phyloP scores from a whole-genome alignment of 306 rosid genomes.

The Arachis hypogaea region DNA sequence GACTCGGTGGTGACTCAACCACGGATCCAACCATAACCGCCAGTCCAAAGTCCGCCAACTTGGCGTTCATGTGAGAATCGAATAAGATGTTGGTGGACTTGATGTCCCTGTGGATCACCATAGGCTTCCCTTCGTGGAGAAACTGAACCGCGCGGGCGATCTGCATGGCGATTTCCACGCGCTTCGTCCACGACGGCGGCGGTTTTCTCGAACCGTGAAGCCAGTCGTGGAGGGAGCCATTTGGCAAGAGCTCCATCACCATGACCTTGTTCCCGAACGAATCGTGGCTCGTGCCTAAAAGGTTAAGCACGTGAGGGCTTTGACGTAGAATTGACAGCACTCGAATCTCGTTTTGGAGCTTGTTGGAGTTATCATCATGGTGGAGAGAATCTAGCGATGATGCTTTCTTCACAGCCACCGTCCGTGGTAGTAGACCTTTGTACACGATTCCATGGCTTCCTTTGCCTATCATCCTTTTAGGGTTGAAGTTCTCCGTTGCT shows the following conservation, averaged over 20 bases:
- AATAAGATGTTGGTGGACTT: slow-evolving; percentile 61
- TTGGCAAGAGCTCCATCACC: slow-evolving; percentile 62
- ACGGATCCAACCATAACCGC: slow-evolving; percentile 30
- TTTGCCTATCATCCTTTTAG: slow-evolving; percentile 50
- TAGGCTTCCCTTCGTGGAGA: slow-evolving; percentile 52
- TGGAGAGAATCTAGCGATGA: slow-evolving; percentile 3
- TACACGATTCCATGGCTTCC: slow-evolving; percentile 69
- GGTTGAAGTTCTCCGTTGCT: slow-evolving; percentile 55
- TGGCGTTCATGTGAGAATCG: slow-evolving; percentile 52
- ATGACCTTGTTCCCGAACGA: slow-evolving; percentile 36
- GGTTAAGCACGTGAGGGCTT: slow-evolving; percentile 41
- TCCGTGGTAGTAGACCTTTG: slow-evolving; percentile 32
- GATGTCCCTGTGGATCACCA: slow-evolving; percentile 63
- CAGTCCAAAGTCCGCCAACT: slow-evolving; percentile 70
- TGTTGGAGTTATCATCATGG: slow-evolving; percentile 35
- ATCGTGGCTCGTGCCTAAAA: slow-evolving; percentile 47
- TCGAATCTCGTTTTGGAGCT: slow-evolving; percentile 53
- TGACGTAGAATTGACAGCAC: slow-evolving; percentile 30
- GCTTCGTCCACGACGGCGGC: slow-evolving; percentile 46
- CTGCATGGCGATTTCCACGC: slow-evolving; percentile 49
- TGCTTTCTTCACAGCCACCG: slow-evolving; percentile 60
- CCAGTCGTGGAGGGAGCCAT: slow-evolving; percentile 59
- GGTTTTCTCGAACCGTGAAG: slow-evolving; percentile 42
- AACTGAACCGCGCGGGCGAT: slow-evolving; percentile 49
- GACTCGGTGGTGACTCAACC: slow-evolving; percentile 8